Percentiles rank a stretch among this genome's conserved stretches.
Evolutionary conservation across 148 eudicot species (phyloP).

Genomic region (Rhododendron henanense): DNA sequence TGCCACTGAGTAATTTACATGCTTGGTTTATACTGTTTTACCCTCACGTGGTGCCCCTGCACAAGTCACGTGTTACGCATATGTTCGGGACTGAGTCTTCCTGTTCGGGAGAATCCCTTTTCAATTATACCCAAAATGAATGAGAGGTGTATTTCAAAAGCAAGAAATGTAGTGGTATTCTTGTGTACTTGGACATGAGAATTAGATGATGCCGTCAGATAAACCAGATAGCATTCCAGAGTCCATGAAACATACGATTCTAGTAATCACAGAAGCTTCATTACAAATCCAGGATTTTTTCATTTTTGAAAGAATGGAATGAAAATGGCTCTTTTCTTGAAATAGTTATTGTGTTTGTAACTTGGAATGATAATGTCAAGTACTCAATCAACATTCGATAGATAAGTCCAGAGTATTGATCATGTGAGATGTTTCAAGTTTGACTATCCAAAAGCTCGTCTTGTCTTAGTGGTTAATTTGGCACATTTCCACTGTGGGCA

Average conservation of each 20-base stretch:
- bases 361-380: background rate
- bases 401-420: background rate
- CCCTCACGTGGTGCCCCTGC: no score
- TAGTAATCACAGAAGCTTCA: background rate
- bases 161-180: background rate
- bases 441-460: background rate
- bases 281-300: background rate
- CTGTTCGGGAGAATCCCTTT: no score
- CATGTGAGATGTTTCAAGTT: background rate
- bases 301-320: background rate
- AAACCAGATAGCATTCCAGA: no score
- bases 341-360: background rate
- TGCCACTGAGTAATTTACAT: no score
- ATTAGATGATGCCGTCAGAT: no score
- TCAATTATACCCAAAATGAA: background rate
- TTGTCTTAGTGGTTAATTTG: background rate
- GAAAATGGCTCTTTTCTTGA: conserved; percentile 1
- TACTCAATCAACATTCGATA: background rate
- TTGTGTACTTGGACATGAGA: background rate
- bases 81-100: no score
- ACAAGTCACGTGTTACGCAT: no score
- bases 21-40: no score
- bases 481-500: background rate
- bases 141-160: background rate
- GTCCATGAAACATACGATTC: background rate